These are phyloP conservation scores for Diaporthe citrichinensis DNA, from an alignment of 2,329 filamentous ascomycete genomes.

Conservation along the genomic window DNA sequence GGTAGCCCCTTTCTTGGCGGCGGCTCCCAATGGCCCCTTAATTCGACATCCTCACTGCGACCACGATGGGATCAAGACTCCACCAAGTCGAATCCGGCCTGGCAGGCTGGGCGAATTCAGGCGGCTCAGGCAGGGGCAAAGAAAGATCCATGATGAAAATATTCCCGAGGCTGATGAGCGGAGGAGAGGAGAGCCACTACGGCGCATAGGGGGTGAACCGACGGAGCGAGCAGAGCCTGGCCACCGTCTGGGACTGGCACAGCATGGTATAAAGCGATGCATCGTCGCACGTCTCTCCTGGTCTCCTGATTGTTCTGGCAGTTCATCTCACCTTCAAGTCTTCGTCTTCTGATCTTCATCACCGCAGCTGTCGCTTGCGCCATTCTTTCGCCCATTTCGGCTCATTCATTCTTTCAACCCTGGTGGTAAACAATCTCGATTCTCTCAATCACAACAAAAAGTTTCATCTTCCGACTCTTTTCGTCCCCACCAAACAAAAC, in stretches of 20 bases:
- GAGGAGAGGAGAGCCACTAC: constrained; percentile 9
- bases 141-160: background rate
- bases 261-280: constrained; percentile 26
- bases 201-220: constrained; percentile 2
- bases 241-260: background rate
- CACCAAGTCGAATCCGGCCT: background rate
- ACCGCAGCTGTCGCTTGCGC: constrained; percentile 37
- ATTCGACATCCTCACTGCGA: constrained; percentile 13
- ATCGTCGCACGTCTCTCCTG: constrained; percentile 9
- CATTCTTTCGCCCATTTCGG: constrained; percentile 35
- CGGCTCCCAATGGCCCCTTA: constrained; percentile 34
- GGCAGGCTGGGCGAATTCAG: constrained; percentile 8
- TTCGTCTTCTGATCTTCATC: constrained; percentile 34
- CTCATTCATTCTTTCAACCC: constrained; percentile 30
- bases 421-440: constrained; percentile 36
- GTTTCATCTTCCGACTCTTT: constrained; percentile 6
- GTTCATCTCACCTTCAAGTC: constrained; percentile 26
- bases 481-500: background rate
- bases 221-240: constrained; percentile 2
- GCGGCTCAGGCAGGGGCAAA: background rate
- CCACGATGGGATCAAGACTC: constrained; percentile 5
- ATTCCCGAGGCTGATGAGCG: constrained; percentile 21
- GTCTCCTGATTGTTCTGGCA: constrained; percentile 14
- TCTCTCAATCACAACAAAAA: background rate
- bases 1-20: constrained; percentile 33